Base-by-base conservation (phyloP, 1,284 basidiomycete genomes). In the Ustilago tritici region DNA sequence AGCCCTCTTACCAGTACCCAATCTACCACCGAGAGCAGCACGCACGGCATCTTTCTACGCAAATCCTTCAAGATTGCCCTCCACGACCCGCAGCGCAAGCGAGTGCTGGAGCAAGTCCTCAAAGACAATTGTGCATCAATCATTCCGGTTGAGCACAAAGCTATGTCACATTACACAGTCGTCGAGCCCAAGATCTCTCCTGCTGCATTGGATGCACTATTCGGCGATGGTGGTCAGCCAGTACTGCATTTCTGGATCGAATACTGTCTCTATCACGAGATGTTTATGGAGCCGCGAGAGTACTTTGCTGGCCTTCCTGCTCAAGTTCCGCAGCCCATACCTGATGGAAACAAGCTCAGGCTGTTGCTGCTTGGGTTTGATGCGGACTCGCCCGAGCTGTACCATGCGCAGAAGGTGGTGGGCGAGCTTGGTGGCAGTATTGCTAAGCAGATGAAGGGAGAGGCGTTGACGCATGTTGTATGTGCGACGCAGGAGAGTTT, bases 181-280 rank as follows among this genome's bases (percentile, higher is more conserved):
- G 68, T 77, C 54, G 61, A 72, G 8, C 62, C 65, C 6, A 68
- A 65, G 31, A 28, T 69, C 7, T 50, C 61, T 41, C 56, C 53
- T 15, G 28, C 43, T 57, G 17, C 58, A 40, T 41, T 70, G 28
- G 17, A 61, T 14, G 63, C 60, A 7, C 10, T 56, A 12, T 17
- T 38, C 31, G 52, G 69, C 34, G 65, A 65, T 40, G 43, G 35
- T 5, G 49, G 28, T 10, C n/a, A 43, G n/a, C 65, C 69, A 10
- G 81, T 78, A 34, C 73, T 74, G 23, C 81, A 82, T 58, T 76
- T 76, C 72, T 82, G 81, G 79, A 61, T 82, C 70, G 81, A 81
- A 54, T 76, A 68, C 58, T 81, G 79, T 57, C 66, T 81, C n/a
- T 66, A 81, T 57, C 60, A 78, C 63, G 76, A 80, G 38, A 4